Conservation (phyloP, 2,329 filamentous ascomycete species). For the Aureobasidium sp. region DNA sequence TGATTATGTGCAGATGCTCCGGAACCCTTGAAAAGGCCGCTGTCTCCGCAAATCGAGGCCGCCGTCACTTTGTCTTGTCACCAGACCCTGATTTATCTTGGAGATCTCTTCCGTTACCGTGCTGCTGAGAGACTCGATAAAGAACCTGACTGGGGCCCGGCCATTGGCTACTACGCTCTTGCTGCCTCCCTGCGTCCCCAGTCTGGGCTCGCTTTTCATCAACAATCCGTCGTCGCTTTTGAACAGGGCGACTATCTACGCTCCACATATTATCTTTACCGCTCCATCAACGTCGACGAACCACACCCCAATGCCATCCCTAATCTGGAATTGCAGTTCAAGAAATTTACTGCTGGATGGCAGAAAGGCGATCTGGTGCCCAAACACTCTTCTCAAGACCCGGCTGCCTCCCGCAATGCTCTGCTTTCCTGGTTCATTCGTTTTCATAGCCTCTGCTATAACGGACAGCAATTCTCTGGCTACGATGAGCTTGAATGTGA, state of each 20-base stretch:
- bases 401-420: slow-evolving; percentile 53
- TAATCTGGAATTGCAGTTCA: slow-evolving; percentile 77
- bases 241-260: slow-evolving; percentile 73
- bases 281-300: slow-evolving; percentile 65
- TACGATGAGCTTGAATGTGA: slow-evolving; percentile 80
- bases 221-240: slow-evolving; percentile 78
- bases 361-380: slow-evolving; percentile 47
- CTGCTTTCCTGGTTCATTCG: slow-evolving; percentile 77
- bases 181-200: slow-evolving; percentile 71
- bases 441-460: slow-evolving; percentile 78
- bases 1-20: neutral
- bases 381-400: slow-evolving; percentile 33
- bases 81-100: slow-evolving; percentile 74
- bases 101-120: slow-evolving; percentile 84
- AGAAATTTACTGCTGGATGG: slow-evolving; percentile 54
- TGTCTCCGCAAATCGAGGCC: neutral
- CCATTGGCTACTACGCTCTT: slow-evolving; percentile 76
- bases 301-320: slow-evolving; percentile 66
- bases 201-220: slow-evolving; percentile 79
- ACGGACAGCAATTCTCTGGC: slow-evolving; percentile 64
- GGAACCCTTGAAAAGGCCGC: neutral
- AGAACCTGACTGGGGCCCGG: slow-evolving; percentile 68
- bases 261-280: slow-evolving; percentile 83
- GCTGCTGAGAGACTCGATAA: slow-evolving; percentile 64
- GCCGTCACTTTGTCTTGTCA: slow-evolving; percentile 50